Evolutionary conservation across 805 yeast species (phyloP), one percentile per base, ranked within the genome.

Genomic region (Wickerhamiella sorbophila): DNA sequence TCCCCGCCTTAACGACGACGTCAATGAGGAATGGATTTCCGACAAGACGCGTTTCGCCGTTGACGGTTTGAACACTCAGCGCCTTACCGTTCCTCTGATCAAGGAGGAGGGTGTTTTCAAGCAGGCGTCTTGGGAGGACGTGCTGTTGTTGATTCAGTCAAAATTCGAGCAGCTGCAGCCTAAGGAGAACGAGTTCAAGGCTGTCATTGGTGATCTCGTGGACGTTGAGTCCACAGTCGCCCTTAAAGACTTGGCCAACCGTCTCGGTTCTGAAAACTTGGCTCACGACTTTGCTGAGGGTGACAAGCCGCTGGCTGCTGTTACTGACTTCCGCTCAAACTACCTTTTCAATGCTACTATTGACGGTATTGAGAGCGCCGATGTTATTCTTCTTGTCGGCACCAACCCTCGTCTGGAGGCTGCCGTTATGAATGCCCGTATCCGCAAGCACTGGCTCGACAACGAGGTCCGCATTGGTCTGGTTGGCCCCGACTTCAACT

Each of bases 391-490:
- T 55, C 69, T 83, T 46, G 73, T 83, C 44, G 94, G 94, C 48
- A 76, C 94, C 36, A 83, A 83, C 67, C 93, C 94, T 45, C 73
- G 94, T 58, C 85, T 72, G 57, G 94, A 83, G 66, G 94, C 94
- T 45, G 85, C 94, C 34, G 93, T 84, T 15, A 69, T 83, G 54
- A 83, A 83, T 61, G 74, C 88, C 33, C 74, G 93, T 63, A 77
- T 83, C 52, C 75, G 94, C 69, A 79, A 76, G 59, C 76, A 71
- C 46, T 83, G 88, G 91, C 67, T 83, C 56, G 67, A 77, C 52
- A 70, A 76, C 31, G 70, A 81, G 54, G 80, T 81, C 52, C 53
- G 51, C 42, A 65, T 84, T 48, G 77, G 77, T 48, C 75, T 75
- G 33, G 72, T 83, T 49, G 94, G 94, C 53, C 78, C 79, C 60